phyloP scores from a whole-genome alignment of 1,284 basidiomycete species.

The Microstroma glucosiphilum region DNA sequence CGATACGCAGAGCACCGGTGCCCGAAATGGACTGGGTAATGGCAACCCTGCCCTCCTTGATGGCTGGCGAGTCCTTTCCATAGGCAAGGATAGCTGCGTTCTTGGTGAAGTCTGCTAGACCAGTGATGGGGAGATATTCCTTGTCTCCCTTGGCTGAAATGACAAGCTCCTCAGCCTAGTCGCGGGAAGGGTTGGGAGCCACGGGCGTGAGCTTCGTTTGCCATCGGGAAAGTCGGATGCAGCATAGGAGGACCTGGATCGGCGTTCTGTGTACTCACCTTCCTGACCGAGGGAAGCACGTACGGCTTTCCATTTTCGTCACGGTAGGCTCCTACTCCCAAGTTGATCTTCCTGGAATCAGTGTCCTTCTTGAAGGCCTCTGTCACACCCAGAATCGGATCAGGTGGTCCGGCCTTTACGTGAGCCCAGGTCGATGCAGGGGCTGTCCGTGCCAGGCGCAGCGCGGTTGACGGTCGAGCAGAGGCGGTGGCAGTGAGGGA shows the following conservation, averaged over 20 bases:
- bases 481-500: conserved; percentile 1
- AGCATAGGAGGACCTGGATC: too few relatives aligned
- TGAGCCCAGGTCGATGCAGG: conserved; percentile 68
- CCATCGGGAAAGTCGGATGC: too few relatives aligned
- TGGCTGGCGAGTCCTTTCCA: conserved; percentile 64
- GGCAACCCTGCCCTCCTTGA: conserved; percentile 67
- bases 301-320: conserved; percentile 94
- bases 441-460: conserved; percentile 1
- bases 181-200: background rate
- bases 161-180: conserved; percentile 75
- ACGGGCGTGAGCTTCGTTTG: too few relatives aligned
- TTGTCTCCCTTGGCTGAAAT: conserved; percentile 73
- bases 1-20: conserved; percentile 93
- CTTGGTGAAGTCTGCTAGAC: conserved; percentile 78
- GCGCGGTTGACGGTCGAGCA: background rate
- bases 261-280: conserved; percentile 55
- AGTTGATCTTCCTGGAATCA: conserved; percentile 91
- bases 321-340: conserved; percentile 76
- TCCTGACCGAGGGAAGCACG: conserved; percentile 80
- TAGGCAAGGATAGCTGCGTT: conserved; percentile 88
- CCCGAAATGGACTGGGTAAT: conserved; percentile 95
- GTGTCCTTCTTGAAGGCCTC: conserved; percentile 81
- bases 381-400: conserved; percentile 85
- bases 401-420: conserved; percentile 81
- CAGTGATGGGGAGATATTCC: conserved; percentile 96